These are phyloP conservation scores for Termitomyces sp. DNA, from an alignment of 768 basidiomycete genomes.

Conservation along the genomic window DNA sequence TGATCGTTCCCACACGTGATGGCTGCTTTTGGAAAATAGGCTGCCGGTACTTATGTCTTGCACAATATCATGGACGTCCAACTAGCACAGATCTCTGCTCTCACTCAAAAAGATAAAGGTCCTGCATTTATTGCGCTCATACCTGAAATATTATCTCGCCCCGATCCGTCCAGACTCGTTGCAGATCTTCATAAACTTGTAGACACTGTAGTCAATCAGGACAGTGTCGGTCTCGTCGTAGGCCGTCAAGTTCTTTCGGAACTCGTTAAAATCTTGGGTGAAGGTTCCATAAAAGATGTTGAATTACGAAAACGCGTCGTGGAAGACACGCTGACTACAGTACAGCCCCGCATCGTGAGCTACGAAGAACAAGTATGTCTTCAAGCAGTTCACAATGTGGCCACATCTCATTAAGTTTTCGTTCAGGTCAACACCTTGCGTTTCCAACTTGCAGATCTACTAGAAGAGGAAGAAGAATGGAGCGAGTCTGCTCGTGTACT, in stretches of 20 bases:
- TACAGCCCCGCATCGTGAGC: slow-evolving; percentile 80
- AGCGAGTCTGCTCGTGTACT: slow-evolving; percentile 88
- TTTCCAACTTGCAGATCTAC: slow-evolving; percentile 87
- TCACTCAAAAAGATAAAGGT: slow-evolving; percentile 84
- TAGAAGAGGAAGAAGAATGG: slow-evolving; percentile 92
- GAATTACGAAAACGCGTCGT: slow-evolving; percentile 71
- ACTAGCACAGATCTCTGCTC: slow-evolving; percentile 56
- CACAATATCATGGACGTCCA: slow-evolving; percentile 54
- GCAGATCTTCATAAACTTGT: slow-evolving; percentile 68
- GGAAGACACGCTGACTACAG: slow-evolving; percentile 63
- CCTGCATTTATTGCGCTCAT: slow-evolving; percentile 70
- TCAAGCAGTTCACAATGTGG: background rate
- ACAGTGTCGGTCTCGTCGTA: slow-evolving; percentile 79
- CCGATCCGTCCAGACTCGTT: slow-evolving; percentile 40
- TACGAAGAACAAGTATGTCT: slow-evolving; percentile 89
- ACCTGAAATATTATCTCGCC: slow-evolving; percentile 55
- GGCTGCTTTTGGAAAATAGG: background rate
- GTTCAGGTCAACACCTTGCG: slow-evolving; percentile 75
- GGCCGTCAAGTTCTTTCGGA: slow-evolving; percentile 86
- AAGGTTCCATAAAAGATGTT: slow-evolving; percentile 48
- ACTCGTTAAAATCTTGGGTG: slow-evolving; percentile 66
- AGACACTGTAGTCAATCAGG: slow-evolving; percentile 79
- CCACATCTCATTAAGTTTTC: background rate
- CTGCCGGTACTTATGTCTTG: background rate
- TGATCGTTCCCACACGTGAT: background rate